A percentile compares a stretch with the other conserved stretches of the same genome.
Evolutionary conservation across 345 rosid species (phyloP).

Genomic region (Eucalyptus sp.): DNA sequence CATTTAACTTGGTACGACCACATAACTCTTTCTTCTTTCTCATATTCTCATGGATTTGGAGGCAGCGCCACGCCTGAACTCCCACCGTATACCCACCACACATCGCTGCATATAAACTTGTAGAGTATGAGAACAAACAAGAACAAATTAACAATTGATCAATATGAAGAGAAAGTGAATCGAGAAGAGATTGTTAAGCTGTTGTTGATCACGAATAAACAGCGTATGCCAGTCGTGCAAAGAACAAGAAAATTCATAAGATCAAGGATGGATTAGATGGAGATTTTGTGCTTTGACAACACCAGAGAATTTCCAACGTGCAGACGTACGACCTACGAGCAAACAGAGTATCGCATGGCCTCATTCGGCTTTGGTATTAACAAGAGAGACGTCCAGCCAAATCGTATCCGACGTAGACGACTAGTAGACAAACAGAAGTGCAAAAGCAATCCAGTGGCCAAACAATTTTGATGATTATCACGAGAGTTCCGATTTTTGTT

Average conservation of each 20-base stretch:
- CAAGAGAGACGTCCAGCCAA: background rate
- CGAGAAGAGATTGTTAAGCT: background rate
- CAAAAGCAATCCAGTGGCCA: background rate
- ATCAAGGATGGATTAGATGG: background rate
- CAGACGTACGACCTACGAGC: background rate
- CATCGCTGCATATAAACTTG: background rate
- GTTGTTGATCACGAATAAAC: background rate
- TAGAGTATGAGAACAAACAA: background rate
- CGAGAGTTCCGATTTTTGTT: too few relatives aligned
- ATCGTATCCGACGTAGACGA: background rate
- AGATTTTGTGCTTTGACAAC: background rate
- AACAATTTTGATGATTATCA: background rate
- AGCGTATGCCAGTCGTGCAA: background rate
- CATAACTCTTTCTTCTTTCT: background rate
- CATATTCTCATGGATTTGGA: background rate
- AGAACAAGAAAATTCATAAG: background rate
- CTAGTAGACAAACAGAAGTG: background rate
- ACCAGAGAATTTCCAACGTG: background rate
- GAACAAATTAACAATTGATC: background rate
- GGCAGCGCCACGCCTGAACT: background rate
- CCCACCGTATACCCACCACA: background rate
- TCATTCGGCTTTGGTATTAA: background rate
- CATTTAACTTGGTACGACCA: background rate
- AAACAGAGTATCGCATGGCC: background rate
- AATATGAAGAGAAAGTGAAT: background rate